Percentiles rank a stretch among this genome's conserved stretches.
phyloP scores from a whole-genome alignment of 2,329 filamentous ascomycete species.

The Leptographium wingfieldii region DNA sequence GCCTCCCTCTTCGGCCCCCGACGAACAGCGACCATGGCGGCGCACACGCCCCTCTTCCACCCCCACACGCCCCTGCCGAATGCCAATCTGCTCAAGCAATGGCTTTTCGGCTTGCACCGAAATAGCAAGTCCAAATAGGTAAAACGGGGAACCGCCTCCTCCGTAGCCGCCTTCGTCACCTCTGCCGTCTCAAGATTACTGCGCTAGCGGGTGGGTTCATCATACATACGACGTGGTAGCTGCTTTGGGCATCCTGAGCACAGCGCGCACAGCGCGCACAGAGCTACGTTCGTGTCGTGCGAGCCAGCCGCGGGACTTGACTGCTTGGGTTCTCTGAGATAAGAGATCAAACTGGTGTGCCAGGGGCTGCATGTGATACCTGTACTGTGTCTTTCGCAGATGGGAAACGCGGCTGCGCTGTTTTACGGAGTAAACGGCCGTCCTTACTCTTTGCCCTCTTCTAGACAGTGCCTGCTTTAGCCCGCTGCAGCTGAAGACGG shows the following conservation, averaged over 20 bases:
- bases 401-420: not conserved
- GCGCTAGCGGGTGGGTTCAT: not conserved
- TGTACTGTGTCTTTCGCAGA: too few species aligned
- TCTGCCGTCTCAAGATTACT: not conserved
- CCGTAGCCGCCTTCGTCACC: not conserved
- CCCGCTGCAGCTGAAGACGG: too few species aligned
- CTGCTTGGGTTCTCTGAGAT: not conserved
- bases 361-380: not conserved
- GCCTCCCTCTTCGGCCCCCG: too few species aligned
- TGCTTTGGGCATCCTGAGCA: not conserved
- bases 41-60: too few species aligned
- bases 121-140: not conserved
- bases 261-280: not conserved
- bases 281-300: not conserved
- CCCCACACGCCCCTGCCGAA: too few species aligned
- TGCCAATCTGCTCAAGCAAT: too few species aligned
- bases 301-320: not conserved
- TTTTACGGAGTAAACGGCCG: not conserved
- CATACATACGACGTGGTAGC: not conserved
- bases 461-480: too few species aligned
- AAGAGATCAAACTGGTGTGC: not conserved
- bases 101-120: too few species aligned
- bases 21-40: too few species aligned
- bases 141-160: not conserved
- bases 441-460: too few species aligned